phyloP scores from a whole-genome alignment of 2,329 filamentous ascomycete genomes.

The Colletotrichum sp. region DNA sequence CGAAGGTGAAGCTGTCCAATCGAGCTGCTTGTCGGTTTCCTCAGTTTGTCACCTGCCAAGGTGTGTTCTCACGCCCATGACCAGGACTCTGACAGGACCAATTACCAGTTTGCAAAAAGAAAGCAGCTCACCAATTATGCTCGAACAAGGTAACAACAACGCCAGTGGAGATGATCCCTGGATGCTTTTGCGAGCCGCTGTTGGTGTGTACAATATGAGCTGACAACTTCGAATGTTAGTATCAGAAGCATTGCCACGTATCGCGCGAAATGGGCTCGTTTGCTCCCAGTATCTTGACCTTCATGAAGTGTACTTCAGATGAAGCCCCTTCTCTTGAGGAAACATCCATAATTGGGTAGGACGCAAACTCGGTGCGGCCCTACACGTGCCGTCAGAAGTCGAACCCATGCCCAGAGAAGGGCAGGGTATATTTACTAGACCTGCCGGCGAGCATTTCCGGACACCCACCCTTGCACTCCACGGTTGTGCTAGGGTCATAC shows the following conservation, averaged over 20 bases:
- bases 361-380: not conserved
- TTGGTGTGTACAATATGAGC: not conserved
- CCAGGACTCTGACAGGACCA: not conserved
- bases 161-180: not conserved
- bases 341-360: not conserved
- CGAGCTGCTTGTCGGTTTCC: not conserved
- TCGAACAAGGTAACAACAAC: not conserved
- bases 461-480: not conserved
- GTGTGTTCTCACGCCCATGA: not conserved
- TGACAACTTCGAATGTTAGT: not conserved
- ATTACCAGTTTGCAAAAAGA: not conserved
- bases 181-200: not conserved
- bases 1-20: not conserved
- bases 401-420: not conserved
- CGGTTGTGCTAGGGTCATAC: not conserved
- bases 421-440: not conserved
- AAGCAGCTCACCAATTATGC: not conserved
- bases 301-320: not conserved
- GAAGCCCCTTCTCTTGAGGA: not conserved
- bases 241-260: not conserved
- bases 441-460: not conserved
- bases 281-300: not conserved
- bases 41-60: not conserved
- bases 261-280: not conserved
- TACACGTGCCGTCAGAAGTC: not conserved